Conservation (phyloP, 345 rosid genomes). For the Kernera saxatilis region DNA sequence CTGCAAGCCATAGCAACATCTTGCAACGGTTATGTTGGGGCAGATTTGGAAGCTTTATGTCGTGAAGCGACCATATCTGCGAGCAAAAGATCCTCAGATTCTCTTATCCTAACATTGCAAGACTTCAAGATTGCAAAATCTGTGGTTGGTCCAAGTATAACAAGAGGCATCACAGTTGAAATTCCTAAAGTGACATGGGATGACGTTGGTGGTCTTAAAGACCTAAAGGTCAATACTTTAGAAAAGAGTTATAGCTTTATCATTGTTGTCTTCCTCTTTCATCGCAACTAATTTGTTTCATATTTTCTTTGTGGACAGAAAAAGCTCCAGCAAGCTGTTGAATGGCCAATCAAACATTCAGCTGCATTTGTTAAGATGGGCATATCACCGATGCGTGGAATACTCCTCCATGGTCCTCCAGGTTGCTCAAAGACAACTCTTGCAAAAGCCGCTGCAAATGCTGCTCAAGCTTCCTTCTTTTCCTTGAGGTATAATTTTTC, state of each 20-base stretch:
- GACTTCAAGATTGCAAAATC: slow-evolving; percentile 73
- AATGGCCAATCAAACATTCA: slow-evolving; percentile 91
- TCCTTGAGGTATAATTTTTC: slow-evolving; percentile 55
- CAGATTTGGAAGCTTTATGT: slow-evolving; percentile 93
- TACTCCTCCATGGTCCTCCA: slow-evolving; percentile 94
- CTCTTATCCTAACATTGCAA: slow-evolving; percentile 40
- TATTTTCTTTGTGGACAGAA: slow-evolving; percentile 39
- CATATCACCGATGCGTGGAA: slow-evolving; percentile 76
- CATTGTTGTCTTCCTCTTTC: not conserved
- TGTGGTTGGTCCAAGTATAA: slow-evolving; percentile 81
- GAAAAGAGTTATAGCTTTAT: not conserved
- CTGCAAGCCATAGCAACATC: slow-evolving; percentile 65
- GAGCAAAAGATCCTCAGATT: slow-evolving; percentile 45
- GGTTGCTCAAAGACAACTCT: slow-evolving; percentile 99
- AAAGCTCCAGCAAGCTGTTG: slow-evolving; percentile 85
- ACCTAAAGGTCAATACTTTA: slow-evolving; percentile 47
- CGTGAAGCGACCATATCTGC: slow-evolving; percentile 66
- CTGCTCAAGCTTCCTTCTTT: slow-evolving; percentile 89
- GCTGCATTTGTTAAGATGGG: slow-evolving; percentile 67
- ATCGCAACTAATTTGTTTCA: not conserved
- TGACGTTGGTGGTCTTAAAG: slow-evolving; percentile 77
- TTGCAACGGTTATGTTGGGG: slow-evolving; percentile 92
- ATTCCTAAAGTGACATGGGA: slow-evolving; percentile 90
- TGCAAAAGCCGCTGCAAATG: slow-evolving; percentile 92
- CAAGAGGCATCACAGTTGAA: slow-evolving; percentile 86